These are phyloP conservation scores for Porodaedalea pini DNA, from an alignment of 1,284 basidiomycete genomes.

Conservation along the genomic window DNA sequence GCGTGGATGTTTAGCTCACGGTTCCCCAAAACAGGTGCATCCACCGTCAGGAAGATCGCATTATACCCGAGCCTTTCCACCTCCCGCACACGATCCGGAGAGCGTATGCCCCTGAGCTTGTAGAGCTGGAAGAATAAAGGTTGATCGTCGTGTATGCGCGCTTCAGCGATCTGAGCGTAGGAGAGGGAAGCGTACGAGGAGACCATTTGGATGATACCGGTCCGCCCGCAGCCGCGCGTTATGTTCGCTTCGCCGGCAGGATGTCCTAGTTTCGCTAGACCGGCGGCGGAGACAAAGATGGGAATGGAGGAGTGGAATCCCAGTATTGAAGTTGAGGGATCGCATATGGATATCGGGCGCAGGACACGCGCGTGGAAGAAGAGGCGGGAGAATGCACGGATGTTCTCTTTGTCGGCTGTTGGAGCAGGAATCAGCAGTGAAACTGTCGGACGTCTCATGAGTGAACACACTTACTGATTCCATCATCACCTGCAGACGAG, in stretches of 20 bases:
- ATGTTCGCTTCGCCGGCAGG: slow-evolving; percentile 85
- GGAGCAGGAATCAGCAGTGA: slow-evolving; percentile 3
- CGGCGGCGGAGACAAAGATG: slow-evolving; percentile 82
- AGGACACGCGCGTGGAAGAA: slow-evolving; percentile 83
- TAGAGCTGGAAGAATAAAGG: slow-evolving; percentile 85
- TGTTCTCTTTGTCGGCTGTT: slow-evolving; percentile 61
- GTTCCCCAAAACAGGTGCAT: too few relatives aligned
- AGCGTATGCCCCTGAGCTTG: slow-evolving; percentile 71
- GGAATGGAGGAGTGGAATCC: slow-evolving; percentile 74
- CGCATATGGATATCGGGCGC: slow-evolving; percentile 62
- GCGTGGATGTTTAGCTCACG: too few relatives aligned
- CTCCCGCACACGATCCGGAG: slow-evolving; percentile 45
- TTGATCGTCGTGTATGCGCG: slow-evolving; percentile 55
- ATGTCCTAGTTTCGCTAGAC: slow-evolving; percentile 88
- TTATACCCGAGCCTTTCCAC: too few relatives aligned
- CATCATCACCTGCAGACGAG: slow-evolving; percentile 78
- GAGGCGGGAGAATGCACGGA: slow-evolving; percentile 71
- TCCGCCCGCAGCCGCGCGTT: slow-evolving; percentile 66
- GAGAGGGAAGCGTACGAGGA: slow-evolving; percentile 86
- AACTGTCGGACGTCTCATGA: background rate
- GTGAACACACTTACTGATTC: slow-evolving; percentile 55
- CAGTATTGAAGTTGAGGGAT: slow-evolving; percentile 75
- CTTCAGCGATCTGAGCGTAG: slow-evolving; percentile 63
- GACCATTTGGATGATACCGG: slow-evolving; percentile 83
- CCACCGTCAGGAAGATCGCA: too few relatives aligned